A percentile compares a stretch with the other conserved stretches of the same genome.
Conservation (phyloP, 441 rosid species). For the Adansonia rubrostipa region DNA sequence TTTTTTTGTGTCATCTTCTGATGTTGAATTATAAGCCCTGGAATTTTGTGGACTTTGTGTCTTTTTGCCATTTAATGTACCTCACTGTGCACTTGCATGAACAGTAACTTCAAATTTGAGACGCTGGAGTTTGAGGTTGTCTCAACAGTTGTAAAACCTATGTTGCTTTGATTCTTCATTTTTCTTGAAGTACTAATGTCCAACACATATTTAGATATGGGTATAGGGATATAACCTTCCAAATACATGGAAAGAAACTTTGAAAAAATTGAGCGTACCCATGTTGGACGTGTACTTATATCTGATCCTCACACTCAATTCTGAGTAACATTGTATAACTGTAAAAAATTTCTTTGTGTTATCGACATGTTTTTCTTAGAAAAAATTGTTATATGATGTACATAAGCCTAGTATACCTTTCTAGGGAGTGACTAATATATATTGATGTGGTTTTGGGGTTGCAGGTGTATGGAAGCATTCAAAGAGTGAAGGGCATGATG, state of each 20-base stretch:
- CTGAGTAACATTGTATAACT: neutral
- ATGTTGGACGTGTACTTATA: no score
- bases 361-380: neutral
- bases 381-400: neutral
- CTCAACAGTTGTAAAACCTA: neutral
- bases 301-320: no score
- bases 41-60: neutral
- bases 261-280: no score
- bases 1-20: neutral
- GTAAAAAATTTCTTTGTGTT: neutral
- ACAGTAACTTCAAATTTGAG: neutral
- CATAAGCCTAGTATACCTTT: neutral
- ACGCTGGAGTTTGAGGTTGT: neutral
- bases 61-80: neutral
- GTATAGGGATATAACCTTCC: no score
- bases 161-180: no score
- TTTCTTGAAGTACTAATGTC: no score
- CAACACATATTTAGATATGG: no score
- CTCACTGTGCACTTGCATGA: neutral
- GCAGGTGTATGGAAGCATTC: constrained; percentile 89
- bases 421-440: neutral
- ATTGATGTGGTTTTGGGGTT: constrained; percentile 26
- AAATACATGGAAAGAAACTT: no score
- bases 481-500: constrained; percentile 94
- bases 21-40: neutral